Evolutionary conservation across 345 rosid genomes (phyloP).

Genomic region (Salix caprea): DNA sequence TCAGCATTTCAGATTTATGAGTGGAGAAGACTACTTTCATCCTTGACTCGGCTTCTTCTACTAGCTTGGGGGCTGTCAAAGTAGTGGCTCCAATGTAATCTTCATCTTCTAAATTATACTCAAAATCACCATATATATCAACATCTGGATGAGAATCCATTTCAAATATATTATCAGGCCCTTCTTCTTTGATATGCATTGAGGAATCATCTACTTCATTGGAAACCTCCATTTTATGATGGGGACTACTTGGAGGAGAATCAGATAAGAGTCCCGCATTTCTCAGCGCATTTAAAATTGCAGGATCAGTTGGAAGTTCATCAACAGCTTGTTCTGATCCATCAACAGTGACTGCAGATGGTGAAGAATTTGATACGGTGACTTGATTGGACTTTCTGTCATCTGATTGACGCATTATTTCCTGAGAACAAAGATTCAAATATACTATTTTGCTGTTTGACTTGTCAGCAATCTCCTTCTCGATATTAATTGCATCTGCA

Average conservation of each 20-base stretch:
- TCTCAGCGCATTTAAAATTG: constrained; percentile 59
- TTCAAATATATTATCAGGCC: constrained; percentile 62
- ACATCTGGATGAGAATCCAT: constrained; percentile 52
- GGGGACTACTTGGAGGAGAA: constrained; percentile 87
- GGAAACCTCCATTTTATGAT: constrained; percentile 25
- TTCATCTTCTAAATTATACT: constrained; percentile 81
- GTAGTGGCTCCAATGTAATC: constrained; percentile 61
- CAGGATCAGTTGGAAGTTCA: constrained; percentile 40
- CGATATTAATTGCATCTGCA: constrained; percentile 94
- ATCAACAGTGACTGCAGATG: constrained; percentile 25
- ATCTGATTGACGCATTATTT: constrained; percentile 53
- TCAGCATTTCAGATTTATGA: constrained; percentile 41
- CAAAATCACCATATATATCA: constrained; percentile 84
- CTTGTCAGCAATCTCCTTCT: constrained; percentile 71
- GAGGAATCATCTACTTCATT: constrained; percentile 33
- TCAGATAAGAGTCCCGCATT: constrained; percentile 87
- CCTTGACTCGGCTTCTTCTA: constrained; percentile 52
- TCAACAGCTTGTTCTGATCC: constrained; percentile 31
- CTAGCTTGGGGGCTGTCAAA: constrained; percentile 36
- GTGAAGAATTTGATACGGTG: constrained; percentile 36
- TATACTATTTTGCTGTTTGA: constrained; percentile 84
- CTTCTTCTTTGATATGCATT: constrained; percentile 39
- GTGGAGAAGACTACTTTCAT: constrained; percentile 70
- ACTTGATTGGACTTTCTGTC: constrained; percentile 25
- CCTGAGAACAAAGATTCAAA: constrained; percentile 91